phyloP scores from a whole-genome alignment of 495 filamentous ascomycete species.

The Hypoxylon lienhwacheense region DNA sequence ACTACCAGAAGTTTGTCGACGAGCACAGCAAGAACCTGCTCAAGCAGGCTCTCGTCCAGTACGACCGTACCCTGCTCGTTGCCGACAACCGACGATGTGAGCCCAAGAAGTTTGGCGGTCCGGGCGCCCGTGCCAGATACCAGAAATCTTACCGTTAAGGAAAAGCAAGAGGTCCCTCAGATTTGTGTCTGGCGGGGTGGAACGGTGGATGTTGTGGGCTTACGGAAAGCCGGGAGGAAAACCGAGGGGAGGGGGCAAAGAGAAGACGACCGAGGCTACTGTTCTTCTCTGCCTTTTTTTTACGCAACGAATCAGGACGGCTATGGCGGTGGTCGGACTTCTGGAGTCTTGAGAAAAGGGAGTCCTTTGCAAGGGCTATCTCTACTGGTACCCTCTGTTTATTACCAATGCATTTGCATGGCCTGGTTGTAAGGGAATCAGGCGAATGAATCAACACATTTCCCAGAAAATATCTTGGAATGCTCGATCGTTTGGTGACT shows the following conservation, averaged over 20 bases:
- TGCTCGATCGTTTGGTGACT: background rate
- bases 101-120: slow-evolving; percentile 92
- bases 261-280: slow-evolving; percentile 3
- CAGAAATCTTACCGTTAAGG: slow-evolving; percentile 79
- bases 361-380: slow-evolving; percentile 34
- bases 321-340: slow-evolving; percentile 37
- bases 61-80: slow-evolving; percentile 95
- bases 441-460: slow-evolving; percentile 43
- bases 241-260: slow-evolving; percentile 8
- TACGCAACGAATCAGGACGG: slow-evolving; percentile 28
- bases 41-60: slow-evolving; percentile 90
- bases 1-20: slow-evolving; percentile 99
- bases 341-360: slow-evolving; percentile 39
- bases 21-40: slow-evolving; percentile 99
- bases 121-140: slow-evolving; percentile 93
- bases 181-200: background rate
- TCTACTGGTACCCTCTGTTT: slow-evolving; percentile 26
- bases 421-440: slow-evolving; percentile 43
- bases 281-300: slow-evolving; percentile 25
- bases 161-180: background rate
- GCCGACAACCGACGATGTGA: slow-evolving; percentile 95
- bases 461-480: slow-evolving; percentile 19
- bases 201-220: background rate
- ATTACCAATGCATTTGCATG: slow-evolving; percentile 44
- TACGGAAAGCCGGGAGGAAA: background rate